phyloP scores from a whole-genome alignment of 139 green algal genomes.

The Chlorella sp. region DNA sequence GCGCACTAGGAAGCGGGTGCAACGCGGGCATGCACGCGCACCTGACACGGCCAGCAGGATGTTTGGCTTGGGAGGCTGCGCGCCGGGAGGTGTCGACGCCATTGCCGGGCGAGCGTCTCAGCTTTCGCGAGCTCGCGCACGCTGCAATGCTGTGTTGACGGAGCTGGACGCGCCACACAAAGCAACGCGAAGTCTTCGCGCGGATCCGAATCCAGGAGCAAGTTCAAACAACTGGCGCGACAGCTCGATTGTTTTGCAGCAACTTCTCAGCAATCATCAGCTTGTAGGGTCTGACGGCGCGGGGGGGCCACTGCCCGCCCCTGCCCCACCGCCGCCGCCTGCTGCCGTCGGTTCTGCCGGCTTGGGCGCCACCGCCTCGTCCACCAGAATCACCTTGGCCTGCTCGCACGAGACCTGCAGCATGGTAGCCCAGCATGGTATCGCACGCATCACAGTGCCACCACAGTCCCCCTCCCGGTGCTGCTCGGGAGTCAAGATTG shows the following conservation, averaged over 20 bases:
- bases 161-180: no score
- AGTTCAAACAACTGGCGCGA: no score
- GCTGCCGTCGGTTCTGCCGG: not conserved
- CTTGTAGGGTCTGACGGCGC: no score
- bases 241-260: no score
- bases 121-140: no score
- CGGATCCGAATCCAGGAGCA: no score
- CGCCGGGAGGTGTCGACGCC: not conserved
- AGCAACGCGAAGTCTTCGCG: no score
- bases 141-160: no score
- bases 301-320: no score
- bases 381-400: not conserved
- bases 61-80: conserved; percentile 1
- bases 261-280: no score
- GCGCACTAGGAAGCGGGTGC: not conserved
- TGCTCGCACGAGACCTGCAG: not conserved
- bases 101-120: no score
- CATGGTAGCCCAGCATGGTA: not conserved
- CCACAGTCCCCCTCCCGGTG: not conserved
- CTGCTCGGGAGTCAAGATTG: not conserved
- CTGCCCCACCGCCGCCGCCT: no score
- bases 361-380: not conserved
- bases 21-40: not conserved
- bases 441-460: not conserved
- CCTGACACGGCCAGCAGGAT: conserved; percentile 3